Evolutionary conservation across 345 rosid genomes (phyloP).

Genomic region (Rhodomyrtus tomentosa): DNA sequence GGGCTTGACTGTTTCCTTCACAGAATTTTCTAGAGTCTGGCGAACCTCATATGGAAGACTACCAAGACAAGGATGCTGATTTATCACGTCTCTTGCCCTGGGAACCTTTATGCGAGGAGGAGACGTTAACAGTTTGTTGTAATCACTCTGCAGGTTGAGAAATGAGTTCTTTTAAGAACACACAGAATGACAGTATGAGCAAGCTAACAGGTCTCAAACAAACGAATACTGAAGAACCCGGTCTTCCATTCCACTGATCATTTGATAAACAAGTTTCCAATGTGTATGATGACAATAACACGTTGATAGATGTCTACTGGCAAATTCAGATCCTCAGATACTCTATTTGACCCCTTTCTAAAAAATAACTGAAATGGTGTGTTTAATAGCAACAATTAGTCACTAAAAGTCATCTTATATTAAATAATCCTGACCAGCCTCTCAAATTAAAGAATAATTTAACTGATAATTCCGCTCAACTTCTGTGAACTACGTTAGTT

Average conservation of each 20-base stretch:
- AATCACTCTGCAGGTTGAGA: neutral
- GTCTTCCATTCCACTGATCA: neutral
- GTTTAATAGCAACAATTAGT: neutral
- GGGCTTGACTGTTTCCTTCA: neutral
- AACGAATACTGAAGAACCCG: neutral
- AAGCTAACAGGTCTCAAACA: neutral
- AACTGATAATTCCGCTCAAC: neutral
- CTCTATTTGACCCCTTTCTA: neutral
- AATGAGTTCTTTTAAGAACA: neutral
- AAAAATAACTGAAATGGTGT: neutral
- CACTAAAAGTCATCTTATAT: neutral
- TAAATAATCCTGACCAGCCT: neutral
- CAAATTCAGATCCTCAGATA: neutral
- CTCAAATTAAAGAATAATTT: neutral
- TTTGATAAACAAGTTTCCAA: neutral
- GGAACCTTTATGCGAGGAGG: neutral
- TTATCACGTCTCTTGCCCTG: neutral
- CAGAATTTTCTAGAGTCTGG: neutral
- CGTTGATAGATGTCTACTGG: neutral
- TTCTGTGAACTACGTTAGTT: neutral
- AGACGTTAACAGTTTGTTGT: neutral
- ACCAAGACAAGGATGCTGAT: neutral
- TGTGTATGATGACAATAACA: neutral
- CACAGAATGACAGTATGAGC: neutral
- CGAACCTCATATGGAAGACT: neutral